A percentile compares a stretch with the other conserved stretches of the same genome.
These are phyloP conservation scores for Alternaria rosae DNA, from an alignment of 2,329 filamentous ascomycete genomes.

Conservation along the genomic window DNA sequence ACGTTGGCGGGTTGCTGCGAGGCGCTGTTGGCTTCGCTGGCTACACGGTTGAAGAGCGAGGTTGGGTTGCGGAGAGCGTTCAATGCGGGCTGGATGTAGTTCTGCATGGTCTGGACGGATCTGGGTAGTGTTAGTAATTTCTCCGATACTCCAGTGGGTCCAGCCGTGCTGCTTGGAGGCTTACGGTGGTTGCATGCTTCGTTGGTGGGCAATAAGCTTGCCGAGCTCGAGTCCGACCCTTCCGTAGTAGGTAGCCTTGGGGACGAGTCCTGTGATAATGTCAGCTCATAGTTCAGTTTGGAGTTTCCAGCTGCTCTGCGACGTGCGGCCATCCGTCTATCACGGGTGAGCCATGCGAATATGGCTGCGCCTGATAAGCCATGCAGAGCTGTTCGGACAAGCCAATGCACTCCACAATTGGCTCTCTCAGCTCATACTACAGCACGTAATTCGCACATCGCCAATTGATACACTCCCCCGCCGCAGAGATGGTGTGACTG, in stretches of 20 bases:
- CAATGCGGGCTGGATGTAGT: slow-evolving; percentile 79
- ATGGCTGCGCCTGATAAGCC: slow-evolving; percentile 18
- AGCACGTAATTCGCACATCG: background rate
- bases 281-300: slow-evolving; percentile 17
- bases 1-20: slow-evolving; percentile 63
- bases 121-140: slow-evolving; percentile 58
- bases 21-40: slow-evolving; percentile 48
- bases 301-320: background rate
- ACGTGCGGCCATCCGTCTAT: background rate
- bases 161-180: slow-evolving; percentile 44
- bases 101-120: slow-evolving; percentile 80
- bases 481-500: slow-evolving; percentile 53
- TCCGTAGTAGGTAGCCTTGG: slow-evolving; percentile 89
- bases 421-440: background rate
- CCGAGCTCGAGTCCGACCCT: slow-evolving; percentile 86
- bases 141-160: background rate
- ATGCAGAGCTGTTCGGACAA: slow-evolving; percentile 11
- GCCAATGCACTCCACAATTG: slow-evolving; percentile 25
- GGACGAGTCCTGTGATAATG: slow-evolving; percentile 73
- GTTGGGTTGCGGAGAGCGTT: slow-evolving; percentile 75
- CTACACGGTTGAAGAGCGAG: slow-evolving; percentile 61
- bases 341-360: background rate
- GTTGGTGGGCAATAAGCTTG: slow-evolving; percentile 85
- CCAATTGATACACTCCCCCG: slow-evolving; percentile 13
- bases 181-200: slow-evolving; percentile 96